Conservation (phyloP, 345 rosid species). For the Trapa incisa region DNA sequence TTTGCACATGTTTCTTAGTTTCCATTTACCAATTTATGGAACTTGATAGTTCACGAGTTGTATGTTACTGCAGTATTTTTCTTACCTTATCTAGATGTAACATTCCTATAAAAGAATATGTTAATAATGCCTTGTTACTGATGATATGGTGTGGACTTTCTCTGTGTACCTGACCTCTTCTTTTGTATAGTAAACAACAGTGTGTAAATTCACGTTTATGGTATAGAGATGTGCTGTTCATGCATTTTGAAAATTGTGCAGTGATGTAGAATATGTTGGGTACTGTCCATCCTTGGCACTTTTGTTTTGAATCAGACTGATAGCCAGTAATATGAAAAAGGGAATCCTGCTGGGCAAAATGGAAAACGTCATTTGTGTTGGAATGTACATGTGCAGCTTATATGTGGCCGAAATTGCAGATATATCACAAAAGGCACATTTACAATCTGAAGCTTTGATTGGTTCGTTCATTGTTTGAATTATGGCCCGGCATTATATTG, state of each 20-base stretch:
- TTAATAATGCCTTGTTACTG: background rate
- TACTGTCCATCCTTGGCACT: slow-evolving; percentile 1
- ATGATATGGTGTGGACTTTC: background rate
- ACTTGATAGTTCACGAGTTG: background rate
- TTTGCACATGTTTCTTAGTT: background rate
- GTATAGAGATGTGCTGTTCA: background rate
- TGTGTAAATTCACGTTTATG: background rate
- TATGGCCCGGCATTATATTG: too few species aligned
- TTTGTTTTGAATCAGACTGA: background rate
- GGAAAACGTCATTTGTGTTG: background rate
- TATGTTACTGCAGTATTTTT: background rate
- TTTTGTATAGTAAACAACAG: background rate
- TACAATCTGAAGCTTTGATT: background rate
- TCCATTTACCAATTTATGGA: background rate
- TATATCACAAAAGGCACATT: background rate
- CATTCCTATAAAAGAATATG: background rate
- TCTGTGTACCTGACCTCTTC: background rate
- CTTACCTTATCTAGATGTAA: background rate
- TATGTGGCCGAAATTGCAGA: background rate
- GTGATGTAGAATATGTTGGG: background rate
- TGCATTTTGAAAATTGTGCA: background rate
- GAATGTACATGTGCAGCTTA: background rate
- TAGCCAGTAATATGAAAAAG: background rate
- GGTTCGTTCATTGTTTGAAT: background rate
- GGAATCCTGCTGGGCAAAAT: background rate